phyloP scores from a whole-genome alignment of 345 rosid species.

The Gossypium longicalyx region DNA sequence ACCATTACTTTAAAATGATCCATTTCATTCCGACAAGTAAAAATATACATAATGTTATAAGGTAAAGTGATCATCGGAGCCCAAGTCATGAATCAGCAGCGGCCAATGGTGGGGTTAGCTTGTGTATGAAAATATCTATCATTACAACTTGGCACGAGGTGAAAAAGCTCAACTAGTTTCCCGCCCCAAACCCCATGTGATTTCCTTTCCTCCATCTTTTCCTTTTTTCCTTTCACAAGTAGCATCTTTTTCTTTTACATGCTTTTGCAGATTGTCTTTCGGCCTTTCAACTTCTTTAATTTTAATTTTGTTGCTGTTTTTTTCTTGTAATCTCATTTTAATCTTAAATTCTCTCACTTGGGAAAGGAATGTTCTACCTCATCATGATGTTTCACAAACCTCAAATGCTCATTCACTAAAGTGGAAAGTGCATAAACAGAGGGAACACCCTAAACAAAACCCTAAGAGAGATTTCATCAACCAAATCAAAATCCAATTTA shows the following conservation, averaged over 20 bases:
- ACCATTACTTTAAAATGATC: neutral
- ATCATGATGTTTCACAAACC: neutral
- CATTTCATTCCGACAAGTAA: neutral
- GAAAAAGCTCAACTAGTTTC: neutral
- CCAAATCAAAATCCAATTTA: no score
- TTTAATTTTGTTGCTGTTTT: neutral
- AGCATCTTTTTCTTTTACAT: neutral
- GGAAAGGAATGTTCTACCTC: no score
- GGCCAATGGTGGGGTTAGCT: slow-evolving; percentile 8
- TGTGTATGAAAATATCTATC: neutral
- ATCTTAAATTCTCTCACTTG: no score
- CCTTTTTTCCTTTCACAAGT: neutral
- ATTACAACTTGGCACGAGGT: neutral
- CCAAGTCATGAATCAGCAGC: neutral
- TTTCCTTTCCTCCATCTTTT: neutral
- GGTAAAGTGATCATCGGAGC: slow-evolving; percentile 1
- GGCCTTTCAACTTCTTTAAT: slow-evolving; percentile 6
- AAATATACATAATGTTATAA: neutral
- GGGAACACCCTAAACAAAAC: no score
- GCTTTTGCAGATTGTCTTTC: slow-evolving; percentile 23
- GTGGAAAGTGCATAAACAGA: no score
- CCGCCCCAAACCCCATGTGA: neutral
- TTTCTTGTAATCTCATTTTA: neutral
- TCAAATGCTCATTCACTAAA: neutral
- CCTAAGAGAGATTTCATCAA: no score